Base-by-base conservation (phyloP, 106 monocot species). In the Agapanthus africanus region DNA sequence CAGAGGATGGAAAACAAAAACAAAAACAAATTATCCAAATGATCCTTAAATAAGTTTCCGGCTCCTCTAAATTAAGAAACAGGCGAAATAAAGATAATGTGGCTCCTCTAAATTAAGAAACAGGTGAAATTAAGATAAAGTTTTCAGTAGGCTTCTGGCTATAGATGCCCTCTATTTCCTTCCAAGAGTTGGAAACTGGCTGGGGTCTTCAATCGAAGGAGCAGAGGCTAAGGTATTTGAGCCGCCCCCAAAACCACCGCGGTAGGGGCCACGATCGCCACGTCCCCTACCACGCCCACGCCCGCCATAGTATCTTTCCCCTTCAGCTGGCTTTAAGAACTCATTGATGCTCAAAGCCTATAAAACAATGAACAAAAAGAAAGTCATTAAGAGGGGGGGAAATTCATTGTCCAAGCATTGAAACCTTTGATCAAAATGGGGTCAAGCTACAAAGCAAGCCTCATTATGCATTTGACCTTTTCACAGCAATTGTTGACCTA, bases 251-350 rank as follows among this genome's bases (percentile, higher is more conserved):
- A 56, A 56, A 34, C 79, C 81, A 40, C 76, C 65, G 40, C 63
- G 69, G 66, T 71, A 78, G 3, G 60, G 44, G 27, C 79, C 82
- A 23, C 80, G 70, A 14, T 39, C 39, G 11, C 39, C 64, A 3
- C 64, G 37, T 3, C 82, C 82, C 40, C 82, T 70, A 10, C 86
- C 82, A 0, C 86, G 75, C 0, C 86, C 78, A 27, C 76, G 70
- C 6, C 83, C 73, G 13, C 63, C 69, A 0, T 44, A 26, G 32
- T 81, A 78, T 9, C 73, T 77, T 32, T 80, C 87, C 7, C 90
- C 87, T 26, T 87, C 93, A 23, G 84, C 80, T 23, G 93, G 87
- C 78, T 90, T 93, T 49, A 93, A 40, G 50, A 90, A 93, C 52
- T 87, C 90, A 37, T 77, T 89, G 73, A 87, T 93, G 70, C 78